Evolutionary conservation across 2,329 filamentous ascomycete species (phyloP).

Genomic region (Coccinonectria pachysandricola): DNA sequence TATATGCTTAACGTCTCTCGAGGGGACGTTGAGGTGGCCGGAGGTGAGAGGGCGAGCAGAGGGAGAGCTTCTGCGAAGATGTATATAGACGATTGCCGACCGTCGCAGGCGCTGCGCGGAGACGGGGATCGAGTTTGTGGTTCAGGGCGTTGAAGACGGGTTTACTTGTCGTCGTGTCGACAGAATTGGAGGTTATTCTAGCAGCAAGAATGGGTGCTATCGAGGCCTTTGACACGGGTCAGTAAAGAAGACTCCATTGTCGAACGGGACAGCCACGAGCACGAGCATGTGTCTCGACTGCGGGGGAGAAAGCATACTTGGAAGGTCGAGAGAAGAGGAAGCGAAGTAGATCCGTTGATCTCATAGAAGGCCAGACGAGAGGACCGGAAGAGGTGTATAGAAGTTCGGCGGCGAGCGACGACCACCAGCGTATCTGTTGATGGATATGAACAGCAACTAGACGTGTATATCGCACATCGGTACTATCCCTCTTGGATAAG

Average conservation of each 20-base stretch:
- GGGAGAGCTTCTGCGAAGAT: no score
- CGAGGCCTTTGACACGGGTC: no score
- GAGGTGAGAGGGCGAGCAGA: conserved; percentile 71
- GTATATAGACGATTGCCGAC: no score
- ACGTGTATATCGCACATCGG: conserved; percentile 19
- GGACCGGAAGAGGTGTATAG: conserved; percentile 10
- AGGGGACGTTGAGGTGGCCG: conserved; percentile 85
- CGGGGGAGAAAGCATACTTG: conserved; percentile 69
- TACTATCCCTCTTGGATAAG: no score
- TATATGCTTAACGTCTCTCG: conserved; percentile 47
- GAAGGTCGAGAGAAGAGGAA: conserved; percentile 82
- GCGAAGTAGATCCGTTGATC: conserved; percentile 78
- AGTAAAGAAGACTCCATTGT: no score
- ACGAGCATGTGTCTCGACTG: no score
- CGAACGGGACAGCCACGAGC: no score
- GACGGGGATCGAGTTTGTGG: conserved; percentile 5
- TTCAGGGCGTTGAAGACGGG: conserved; percentile 6
- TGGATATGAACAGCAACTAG: conserved; percentile 13
- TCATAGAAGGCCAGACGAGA: conserved; percentile 59
- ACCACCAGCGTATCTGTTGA: conserved; percentile 16
- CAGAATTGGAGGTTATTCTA: conserved; percentile 18
- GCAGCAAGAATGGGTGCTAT: conserved; percentile 48
- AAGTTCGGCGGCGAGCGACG: conserved; percentile 16
- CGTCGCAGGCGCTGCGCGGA: no score
- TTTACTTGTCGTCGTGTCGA: conserved; percentile 7